These are phyloP conservation scores for Panicum virgatum DNA, from an alignment of 202 grass and related monocot species.

Conservation along the genomic window DNA sequence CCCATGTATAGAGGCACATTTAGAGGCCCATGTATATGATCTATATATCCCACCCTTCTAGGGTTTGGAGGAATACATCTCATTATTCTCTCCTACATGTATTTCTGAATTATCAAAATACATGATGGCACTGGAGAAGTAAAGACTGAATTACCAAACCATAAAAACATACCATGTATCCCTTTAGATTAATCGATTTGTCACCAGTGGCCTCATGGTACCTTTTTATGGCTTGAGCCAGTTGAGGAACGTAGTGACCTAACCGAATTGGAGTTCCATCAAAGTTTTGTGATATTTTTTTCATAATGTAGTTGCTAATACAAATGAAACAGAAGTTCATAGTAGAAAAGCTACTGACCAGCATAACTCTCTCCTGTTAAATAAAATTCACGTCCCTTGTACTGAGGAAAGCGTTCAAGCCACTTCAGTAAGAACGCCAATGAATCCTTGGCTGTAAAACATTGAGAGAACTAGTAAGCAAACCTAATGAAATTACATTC, in stretches of 20 bases:
- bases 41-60: no score
- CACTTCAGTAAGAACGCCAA: slow-evolving; percentile 81
- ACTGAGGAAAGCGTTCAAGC: slow-evolving; percentile 93
- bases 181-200: slow-evolving; percentile 89
- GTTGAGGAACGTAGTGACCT: slow-evolving; percentile 98
- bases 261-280: slow-evolving; percentile 34
- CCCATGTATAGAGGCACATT: no score
- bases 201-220: slow-evolving; percentile 68
- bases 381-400: slow-evolving; percentile 83
- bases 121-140: slow-evolving; percentile 1
- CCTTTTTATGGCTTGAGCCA: slow-evolving; percentile 91
- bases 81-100: no score
- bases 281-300: slow-evolving; percentile 24
- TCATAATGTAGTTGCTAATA: neutral
- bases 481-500: slow-evolving; percentile 33
- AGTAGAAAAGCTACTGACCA: slow-evolving; percentile 47
- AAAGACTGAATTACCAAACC: slow-evolving; percentile 28
- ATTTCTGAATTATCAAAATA: slow-evolving; percentile 31
- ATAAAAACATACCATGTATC: slow-evolving; percentile 84
- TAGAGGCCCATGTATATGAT: no score
- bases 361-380: slow-evolving; percentile 95
- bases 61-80: no score
- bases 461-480: slow-evolving; percentile 31
- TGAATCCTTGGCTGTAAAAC: slow-evolving; percentile 75
- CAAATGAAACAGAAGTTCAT: slow-evolving; percentile 23